Base-by-base conservation (phyloP, 371 early-diverging fungal genomes). In the Syncephalis fuscata region DNA sequence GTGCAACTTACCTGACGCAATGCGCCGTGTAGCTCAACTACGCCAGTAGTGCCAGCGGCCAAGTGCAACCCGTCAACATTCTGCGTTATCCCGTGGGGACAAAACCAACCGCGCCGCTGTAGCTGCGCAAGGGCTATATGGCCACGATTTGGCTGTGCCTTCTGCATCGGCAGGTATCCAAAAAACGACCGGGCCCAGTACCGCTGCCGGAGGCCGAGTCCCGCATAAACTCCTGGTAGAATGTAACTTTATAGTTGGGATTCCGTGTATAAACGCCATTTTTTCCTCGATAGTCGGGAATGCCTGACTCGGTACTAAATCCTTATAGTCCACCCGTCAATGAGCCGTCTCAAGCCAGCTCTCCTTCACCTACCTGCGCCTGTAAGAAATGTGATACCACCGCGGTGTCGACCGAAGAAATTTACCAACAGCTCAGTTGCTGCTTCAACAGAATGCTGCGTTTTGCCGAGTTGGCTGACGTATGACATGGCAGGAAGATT, bases 151-250 rank as follows among this genome's bases (percentile, higher is more conserved):
- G 89, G 89, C 20, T 63, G 50, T 1, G 89, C 80, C 9, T 55
- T 50, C 22, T 61, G 48, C 53, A 92, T 77, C 4, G 64, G 71
- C 2, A 73, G 71, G 67, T 76, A 91, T 0, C 94, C 94, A 16
- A 92, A 62, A 55, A 73, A 88, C n/a, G 81, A 81, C 3, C 92
- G 76, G 1, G 85, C 82, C 92, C 94, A 94, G 64, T 94, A 94
- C 4, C 92, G 66, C 50, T 81, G 83, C 1, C 89, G 68, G 68
- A 72, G 1, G 53, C 48, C 49, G 83, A 78, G 7, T 60, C 58
- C 4, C 66, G 48, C 2, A 74, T 57, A 49, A 88, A 78, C 60
- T 87, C 53, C 24, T 83, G 80, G 53, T 75, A 80, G 37, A 76
- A 73, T 50, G 89, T 80, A 10, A 90, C 91, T 48, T 77, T 67